Evolutionary conservation across 1,139 yeast species (phyloP), one percentile per base, ranked within the genome.

Genomic region (Scheffersomyces titani): DNA sequence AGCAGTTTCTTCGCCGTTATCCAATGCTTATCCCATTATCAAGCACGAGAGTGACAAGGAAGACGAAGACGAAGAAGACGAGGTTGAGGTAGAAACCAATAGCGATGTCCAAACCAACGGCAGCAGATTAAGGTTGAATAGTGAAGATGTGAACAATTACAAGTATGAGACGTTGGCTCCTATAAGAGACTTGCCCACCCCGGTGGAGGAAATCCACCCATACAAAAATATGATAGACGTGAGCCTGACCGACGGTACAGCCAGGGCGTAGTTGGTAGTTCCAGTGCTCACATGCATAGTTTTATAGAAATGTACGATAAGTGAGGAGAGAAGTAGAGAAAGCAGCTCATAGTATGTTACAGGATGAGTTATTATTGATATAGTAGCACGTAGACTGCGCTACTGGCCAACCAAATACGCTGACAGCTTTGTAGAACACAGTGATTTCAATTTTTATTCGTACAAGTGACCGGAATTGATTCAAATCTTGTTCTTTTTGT

Each of bases 181-280:
- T 3, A 68, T 69, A 47, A 58, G 56, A 36, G 72, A 70, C 53
- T 54, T 64, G 61, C 71, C 71, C 46, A 67, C 71, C 6, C 73
- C 72, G 16, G 53, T 63, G 21, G 71, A 65, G 44, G 71, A 70
- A 46, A 22, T 52, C 20, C 67, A 63, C 44, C 64, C 68, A 6
- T 65, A 62, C 47, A 57, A 56, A 44, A 62, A 58, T 50, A 53
- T 62, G 45, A 64, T 61, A 30, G 54, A 57, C 22, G 19, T 46
- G 49, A 46, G 21, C 22, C 22, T 19, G 49, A 46, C 19, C 16
- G 40, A 30, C 40, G 40, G 40, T 30, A 30, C 40, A 30, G 40
- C 40, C 40, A 30, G 13, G 40, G 40, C 13, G 40, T 30, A 30
- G 4, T 30, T 16, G 40, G 40, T 30, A 30, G 40, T 30, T 30